phyloP scores from a whole-genome alignment of 2,329 filamentous ascomycete genomes.

The Arthrobotrys sinensis region DNA sequence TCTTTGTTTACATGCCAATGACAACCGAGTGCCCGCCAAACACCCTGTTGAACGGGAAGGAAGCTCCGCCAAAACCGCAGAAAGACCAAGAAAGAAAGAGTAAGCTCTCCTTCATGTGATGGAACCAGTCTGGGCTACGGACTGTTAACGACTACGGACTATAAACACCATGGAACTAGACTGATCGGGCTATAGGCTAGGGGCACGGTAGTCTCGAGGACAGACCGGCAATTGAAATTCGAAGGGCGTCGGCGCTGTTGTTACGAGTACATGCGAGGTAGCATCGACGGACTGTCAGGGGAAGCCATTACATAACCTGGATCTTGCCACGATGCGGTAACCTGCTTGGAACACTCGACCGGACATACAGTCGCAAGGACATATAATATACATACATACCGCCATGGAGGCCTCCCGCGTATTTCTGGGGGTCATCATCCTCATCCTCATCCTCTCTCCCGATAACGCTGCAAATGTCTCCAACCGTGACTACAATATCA shows the following conservation, averaged over 20 bases:
- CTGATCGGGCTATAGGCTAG: neutral
- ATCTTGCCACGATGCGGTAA: slow-evolving; percentile 15
- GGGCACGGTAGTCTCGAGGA: neutral
- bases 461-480: slow-evolving; percentile 62
- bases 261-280: neutral
- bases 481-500: slow-evolving; percentile 61
- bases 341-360: neutral
- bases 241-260: neutral
- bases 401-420: slow-evolving; percentile 58
- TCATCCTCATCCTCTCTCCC: slow-evolving; percentile 64
- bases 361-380: slow-evolving; percentile 8
- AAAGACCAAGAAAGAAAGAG: slow-evolving; percentile 13
- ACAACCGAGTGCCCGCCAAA: slow-evolving; percentile 31
- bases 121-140: neutral
- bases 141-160: neutral
- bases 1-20: slow-evolving; percentile 51
- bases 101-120: neutral
- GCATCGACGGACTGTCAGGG: neutral
- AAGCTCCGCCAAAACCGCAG: slow-evolving; percentile 18
- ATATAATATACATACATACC: neutral
- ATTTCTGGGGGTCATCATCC: slow-evolving; percentile 62
- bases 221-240: neutral
- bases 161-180: slow-evolving; percentile 5
- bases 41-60: slow-evolving; percentile 2
- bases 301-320: slow-evolving; percentile 14